phyloP scores from a whole-genome alignment of 768 basidiomycete genomes.

The Trametes meyenii region DNA sequence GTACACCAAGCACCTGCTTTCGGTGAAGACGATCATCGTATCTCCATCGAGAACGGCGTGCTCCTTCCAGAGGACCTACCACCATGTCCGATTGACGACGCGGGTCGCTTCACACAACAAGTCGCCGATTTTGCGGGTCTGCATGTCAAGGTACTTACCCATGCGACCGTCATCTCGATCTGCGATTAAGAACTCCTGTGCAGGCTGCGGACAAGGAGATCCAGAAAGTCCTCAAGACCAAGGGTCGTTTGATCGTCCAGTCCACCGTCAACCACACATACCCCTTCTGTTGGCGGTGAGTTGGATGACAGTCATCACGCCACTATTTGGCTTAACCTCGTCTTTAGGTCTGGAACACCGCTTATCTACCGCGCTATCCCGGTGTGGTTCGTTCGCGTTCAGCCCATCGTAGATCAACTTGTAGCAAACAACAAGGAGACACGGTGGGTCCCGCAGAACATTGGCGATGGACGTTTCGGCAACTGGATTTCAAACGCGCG shows the following conservation, averaged over 20 bases:
- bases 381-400: slow-evolving; percentile 93
- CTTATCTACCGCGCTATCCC: slow-evolving; percentile 96
- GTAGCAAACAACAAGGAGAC: slow-evolving; percentile 90
- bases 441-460: slow-evolving; percentile 90
- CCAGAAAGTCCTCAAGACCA: slow-evolving; percentile 85
- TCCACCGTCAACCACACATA: slow-evolving; percentile 88
- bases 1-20: slow-evolving; percentile 99
- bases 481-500: slow-evolving; percentile 98
- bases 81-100: slow-evolving; percentile 93
- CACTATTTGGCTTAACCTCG: background rate
- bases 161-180: background rate
- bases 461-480: slow-evolving; percentile 92
- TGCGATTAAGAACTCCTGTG: background rate
- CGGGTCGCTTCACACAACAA: slow-evolving; percentile 83
- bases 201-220: slow-evolving; percentile 94
- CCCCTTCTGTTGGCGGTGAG: slow-evolving; percentile 95
- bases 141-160: slow-evolving; percentile 75
- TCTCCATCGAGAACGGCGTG: slow-evolving; percentile 83
- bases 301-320: background rate
- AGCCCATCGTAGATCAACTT: slow-evolving; percentile 81
- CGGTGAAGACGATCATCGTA: slow-evolving; percentile 97
- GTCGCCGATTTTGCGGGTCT: slow-evolving; percentile 89
- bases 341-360: slow-evolving; percentile 85
- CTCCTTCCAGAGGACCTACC: slow-evolving; percentile 90
- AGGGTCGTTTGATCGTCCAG: slow-evolving; percentile 86